Conservation (phyloP, 371 early-diverging fungal genomes). For the Blakeslea trispora region DNA sequence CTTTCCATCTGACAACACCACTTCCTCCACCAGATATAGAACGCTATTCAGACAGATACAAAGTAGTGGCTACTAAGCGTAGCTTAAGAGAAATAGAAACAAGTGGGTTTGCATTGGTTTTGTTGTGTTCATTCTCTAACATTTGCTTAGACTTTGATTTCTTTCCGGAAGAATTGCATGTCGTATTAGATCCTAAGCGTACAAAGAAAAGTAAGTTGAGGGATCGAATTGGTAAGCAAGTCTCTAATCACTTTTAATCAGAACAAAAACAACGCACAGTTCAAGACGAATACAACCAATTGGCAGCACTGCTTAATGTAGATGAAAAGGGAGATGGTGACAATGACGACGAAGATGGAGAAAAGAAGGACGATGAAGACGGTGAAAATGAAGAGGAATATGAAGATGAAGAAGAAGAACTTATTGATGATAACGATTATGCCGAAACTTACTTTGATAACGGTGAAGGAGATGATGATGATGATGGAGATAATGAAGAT, state of each 20-base stretch:
- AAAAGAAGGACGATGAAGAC: conserved; percentile 37
- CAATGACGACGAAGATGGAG: conserved; percentile 22
- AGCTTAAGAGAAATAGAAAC: conserved; percentile 45
- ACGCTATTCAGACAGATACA: conserved; percentile 54
- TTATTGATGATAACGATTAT: conserved; percentile 56
- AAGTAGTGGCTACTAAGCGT: conserved; percentile 24
- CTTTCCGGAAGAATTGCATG: conserved; percentile 54
- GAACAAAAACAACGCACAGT: conserved; percentile 26
- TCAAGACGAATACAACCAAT: conserved; percentile 28
- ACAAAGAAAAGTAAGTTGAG: conserved; percentile 43
- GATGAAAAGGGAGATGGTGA: conserved; percentile 38
- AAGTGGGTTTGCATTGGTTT: conserved; percentile 20
- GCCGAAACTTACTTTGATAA: conserved; percentile 59
- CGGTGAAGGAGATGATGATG: conserved; percentile 52
- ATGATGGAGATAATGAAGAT: conserved; percentile 47
- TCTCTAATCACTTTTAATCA: no score
- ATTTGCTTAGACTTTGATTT: conserved; percentile 41
- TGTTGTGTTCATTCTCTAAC: no score
- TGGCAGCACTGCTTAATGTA: conserved; percentile 39
- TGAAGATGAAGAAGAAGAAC: conserved; percentile 56
- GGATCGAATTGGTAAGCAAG: no score
- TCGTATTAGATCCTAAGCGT: conserved; percentile 44
- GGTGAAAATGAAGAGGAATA: conserved; percentile 36
- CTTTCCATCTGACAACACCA: conserved; percentile 38
- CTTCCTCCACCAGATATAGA: conserved; percentile 48